phyloP scores from a whole-genome alignment of 2,329 filamentous ascomycete species.

The Verticillium dahliae region DNA sequence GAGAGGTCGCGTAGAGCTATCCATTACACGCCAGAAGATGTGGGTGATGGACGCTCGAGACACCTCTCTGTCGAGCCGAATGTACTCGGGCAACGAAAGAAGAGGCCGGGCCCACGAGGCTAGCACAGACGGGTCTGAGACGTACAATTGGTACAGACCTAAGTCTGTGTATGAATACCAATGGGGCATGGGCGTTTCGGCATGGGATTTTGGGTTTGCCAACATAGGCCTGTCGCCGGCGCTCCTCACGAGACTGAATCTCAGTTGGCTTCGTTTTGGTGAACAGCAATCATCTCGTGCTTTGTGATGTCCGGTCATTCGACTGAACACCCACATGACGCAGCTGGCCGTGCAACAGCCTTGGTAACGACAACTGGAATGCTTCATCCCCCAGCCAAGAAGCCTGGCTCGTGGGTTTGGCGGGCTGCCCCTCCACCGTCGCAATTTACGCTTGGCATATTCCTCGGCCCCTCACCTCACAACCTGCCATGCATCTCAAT shows the following conservation, averaged over 20 bases:
- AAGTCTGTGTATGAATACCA: no score
- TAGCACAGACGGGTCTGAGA: neutral
- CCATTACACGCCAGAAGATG: neutral
- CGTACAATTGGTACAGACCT: no score
- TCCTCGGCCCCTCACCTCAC: neutral
- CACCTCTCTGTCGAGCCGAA: neutral
- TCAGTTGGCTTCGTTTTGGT: no score
- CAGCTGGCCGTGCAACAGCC: neutral
- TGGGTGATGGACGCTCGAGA: neutral
- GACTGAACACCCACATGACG: neutral
- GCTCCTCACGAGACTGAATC: no score
- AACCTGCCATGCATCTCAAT: neutral
- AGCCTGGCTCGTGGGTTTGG: neutral
- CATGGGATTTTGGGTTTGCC: no score
- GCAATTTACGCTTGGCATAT: neutral
- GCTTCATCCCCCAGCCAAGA: neutral
- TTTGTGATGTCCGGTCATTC: no score
- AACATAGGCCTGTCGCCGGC: no score
- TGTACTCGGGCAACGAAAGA: neutral
- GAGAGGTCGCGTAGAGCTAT: neutral
- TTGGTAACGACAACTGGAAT: neutral
- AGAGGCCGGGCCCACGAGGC: neutral
- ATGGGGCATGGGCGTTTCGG: no score
- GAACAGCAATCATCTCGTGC: no score
- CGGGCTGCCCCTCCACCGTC: neutral